Percentiles rank a stretch among this genome's conserved stretches.
Conservation (phyloP, 495 filamentous ascomycete species). For the Pseudoneurospora amorphoporcata region DNA sequence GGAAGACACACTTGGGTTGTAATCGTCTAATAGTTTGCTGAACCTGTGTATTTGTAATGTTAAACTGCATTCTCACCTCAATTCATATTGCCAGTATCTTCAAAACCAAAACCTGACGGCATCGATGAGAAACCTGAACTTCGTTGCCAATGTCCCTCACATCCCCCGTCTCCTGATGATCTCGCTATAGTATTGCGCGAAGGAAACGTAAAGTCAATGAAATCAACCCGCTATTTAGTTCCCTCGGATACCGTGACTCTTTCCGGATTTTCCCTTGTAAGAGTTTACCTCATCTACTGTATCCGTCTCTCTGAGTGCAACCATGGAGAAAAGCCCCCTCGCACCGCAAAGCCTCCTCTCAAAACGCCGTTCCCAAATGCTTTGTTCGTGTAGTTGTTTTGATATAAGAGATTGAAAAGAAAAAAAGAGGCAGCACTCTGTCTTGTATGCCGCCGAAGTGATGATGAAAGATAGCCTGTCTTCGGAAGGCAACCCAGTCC, state of each 20-base stretch:
- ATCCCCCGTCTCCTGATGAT: not conserved
- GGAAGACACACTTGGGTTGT: not conserved
- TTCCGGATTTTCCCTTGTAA: not conserved
- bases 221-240: not conserved
- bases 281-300: not conserved
- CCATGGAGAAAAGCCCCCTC: not conserved
- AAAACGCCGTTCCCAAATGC: not conserved
- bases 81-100: not conserved
- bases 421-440: not conserved
- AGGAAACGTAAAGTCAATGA: not conserved
- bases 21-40: not conserved
- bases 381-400: not conserved
- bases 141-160: not conserved
- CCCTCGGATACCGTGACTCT: not conserved
- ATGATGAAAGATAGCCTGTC: not conserved
- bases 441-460: not conserved
- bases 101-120: not conserved
- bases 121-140: not conserved
- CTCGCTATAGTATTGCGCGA: not conserved
- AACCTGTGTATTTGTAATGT: not conserved
- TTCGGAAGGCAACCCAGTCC: not conserved
- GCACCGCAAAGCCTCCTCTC: not conserved
- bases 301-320: not conserved
- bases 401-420: not conserved
- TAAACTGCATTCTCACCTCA: not conserved